Evolutionary conservation across 2,329 filamentous ascomycete genomes (phyloP).

Genomic region (Pseudocercospora musae): DNA sequence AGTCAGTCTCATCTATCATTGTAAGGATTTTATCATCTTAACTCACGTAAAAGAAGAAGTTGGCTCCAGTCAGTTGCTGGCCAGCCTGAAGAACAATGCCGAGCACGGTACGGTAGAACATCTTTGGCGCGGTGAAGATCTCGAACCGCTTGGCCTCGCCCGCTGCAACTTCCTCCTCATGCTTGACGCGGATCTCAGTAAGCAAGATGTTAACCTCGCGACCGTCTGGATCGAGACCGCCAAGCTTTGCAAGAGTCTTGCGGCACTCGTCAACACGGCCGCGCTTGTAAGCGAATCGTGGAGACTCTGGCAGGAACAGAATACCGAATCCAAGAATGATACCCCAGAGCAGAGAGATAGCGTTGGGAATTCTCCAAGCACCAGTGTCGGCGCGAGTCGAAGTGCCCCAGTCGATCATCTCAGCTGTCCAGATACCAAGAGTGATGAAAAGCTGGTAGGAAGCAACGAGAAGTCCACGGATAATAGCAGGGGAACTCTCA

Average conservation of each 20-base stretch:
- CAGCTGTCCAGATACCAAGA: slow-evolving; percentile 40
- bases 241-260: slow-evolving; percentile 30
- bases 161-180: slow-evolving; percentile 30
- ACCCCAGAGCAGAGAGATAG: slow-evolving; percentile 34
- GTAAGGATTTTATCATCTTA: neutral
- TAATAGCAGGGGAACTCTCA: slow-evolving; percentile 60
- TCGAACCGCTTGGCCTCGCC: slow-evolving; percentile 28
- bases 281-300: slow-evolving; percentile 32
- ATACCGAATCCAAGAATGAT: slow-evolving; percentile 35
- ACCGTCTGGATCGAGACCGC: slow-evolving; percentile 27
- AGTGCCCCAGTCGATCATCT: slow-evolving; percentile 34
- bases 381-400: slow-evolving; percentile 22
- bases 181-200: slow-evolving; percentile 32
- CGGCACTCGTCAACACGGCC: slow-evolving; percentile 34
- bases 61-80: slow-evolving; percentile 43
- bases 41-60: slow-evolving; percentile 33
- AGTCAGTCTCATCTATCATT: neutral
- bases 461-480: slow-evolving; percentile 61
- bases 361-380: slow-evolving; percentile 34
- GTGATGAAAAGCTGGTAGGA: slow-evolving; percentile 48
- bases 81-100: slow-evolving; percentile 33
- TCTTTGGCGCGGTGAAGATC: slow-evolving; percentile 31
- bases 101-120: slow-evolving; percentile 34
- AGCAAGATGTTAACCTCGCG: slow-evolving; percentile 29
- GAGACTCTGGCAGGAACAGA: slow-evolving; percentile 34